phyloP scores from a whole-genome alignment of 2,329 filamentous ascomycete species.

The Penicillium thymicola region DNA sequence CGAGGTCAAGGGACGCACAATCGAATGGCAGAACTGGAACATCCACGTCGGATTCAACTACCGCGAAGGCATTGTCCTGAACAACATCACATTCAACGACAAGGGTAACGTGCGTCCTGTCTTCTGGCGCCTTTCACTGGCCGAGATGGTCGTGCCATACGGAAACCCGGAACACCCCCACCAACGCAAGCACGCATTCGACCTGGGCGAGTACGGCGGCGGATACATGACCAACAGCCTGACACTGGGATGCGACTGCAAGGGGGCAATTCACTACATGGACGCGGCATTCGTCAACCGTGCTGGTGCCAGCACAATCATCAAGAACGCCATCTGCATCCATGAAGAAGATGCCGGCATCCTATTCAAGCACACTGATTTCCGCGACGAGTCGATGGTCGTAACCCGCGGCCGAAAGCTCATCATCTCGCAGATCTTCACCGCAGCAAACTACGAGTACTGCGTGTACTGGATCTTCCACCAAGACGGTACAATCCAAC shows the following conservation, averaged over 20 bases:
- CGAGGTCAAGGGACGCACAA: slow-evolving; percentile 66
- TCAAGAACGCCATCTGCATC: slow-evolving; percentile 94
- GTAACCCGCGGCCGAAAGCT: slow-evolving; percentile 84
- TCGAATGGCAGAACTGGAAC: slow-evolving; percentile 92
- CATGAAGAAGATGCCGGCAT: slow-evolving; percentile 93
- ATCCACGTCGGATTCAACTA: slow-evolving; percentile 95
- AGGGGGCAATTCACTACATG: slow-evolving; percentile 76
- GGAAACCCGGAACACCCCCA: slow-evolving; percentile 50
- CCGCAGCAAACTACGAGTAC: slow-evolving; percentile 95
- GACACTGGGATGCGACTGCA: slow-evolving; percentile 45
- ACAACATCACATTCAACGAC: slow-evolving; percentile 87
- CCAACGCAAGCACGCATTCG: slow-evolving; percentile 49
- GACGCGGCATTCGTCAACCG: slow-evolving; percentile 81
- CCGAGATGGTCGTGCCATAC: slow-evolving; percentile 90
- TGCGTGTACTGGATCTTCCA: slow-evolving; percentile 85
- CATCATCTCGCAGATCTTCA: slow-evolving; percentile 87
- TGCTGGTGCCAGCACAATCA: slow-evolving; percentile 69
- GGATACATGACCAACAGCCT: slow-evolving; percentile 51
- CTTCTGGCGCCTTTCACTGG: slow-evolving; percentile 84
- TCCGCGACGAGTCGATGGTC: slow-evolving; percentile 82
- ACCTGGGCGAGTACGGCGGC: slow-evolving; percentile 47
- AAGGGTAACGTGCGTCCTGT: slow-evolving; percentile 71
- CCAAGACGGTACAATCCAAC: slow-evolving; percentile 87
- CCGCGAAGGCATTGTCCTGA: slow-evolving; percentile 83
- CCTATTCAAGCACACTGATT: slow-evolving; percentile 91